Percentiles rank a stretch among this genome's conserved stretches.
phyloP scores from a whole-genome alignment of 1,284 basidiomycete genomes.

The Puccinia novopanici region DNA sequence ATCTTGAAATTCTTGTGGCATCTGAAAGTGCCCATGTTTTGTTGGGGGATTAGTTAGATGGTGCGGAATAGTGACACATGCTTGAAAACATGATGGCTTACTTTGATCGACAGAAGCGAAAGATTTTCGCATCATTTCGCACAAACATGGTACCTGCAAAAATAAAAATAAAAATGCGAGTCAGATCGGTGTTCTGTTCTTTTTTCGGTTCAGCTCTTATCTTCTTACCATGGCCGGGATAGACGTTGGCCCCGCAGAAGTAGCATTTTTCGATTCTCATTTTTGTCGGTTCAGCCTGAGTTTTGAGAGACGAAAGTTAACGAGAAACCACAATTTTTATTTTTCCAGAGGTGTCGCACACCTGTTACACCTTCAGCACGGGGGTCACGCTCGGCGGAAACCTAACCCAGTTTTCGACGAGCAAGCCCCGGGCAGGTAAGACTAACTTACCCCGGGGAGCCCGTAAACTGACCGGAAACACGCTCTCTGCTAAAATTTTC shows the following conservation, averaged over 20 bases:
- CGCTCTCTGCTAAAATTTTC: too few relatives aligned
- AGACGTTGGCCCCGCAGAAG: constrained; percentile 84
- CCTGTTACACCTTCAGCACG: not conserved
- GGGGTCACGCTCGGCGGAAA: not conserved
- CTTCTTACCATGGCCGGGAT: constrained; percentile 81
- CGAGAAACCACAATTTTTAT: too few relatives aligned
- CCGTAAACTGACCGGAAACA: too few relatives aligned
- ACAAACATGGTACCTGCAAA: constrained; percentile 81
- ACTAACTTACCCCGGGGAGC: too few relatives aligned
- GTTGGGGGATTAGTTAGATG: not conserved
- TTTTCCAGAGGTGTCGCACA: not conserved
- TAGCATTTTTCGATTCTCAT: constrained; percentile 61
- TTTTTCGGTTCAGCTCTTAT: not conserved
- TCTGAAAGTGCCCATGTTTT: constrained; percentile 62
- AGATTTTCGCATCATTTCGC: constrained; percentile 92
- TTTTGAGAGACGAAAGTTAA: too few relatives aligned
- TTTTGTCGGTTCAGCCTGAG: not conserved
- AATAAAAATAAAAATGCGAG: not conserved
- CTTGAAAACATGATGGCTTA: constrained; percentile 61
- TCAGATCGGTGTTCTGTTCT: constrained; percentile 6
- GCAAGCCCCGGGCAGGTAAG: not conserved
- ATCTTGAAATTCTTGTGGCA: constrained; percentile 99
- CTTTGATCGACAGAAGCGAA: constrained; percentile 95
- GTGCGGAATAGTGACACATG: not conserved
- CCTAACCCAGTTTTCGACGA: not conserved